Conservation (phyloP, 2,329 filamentous ascomycete species). For the Mollisia scopiformis region DNA sequence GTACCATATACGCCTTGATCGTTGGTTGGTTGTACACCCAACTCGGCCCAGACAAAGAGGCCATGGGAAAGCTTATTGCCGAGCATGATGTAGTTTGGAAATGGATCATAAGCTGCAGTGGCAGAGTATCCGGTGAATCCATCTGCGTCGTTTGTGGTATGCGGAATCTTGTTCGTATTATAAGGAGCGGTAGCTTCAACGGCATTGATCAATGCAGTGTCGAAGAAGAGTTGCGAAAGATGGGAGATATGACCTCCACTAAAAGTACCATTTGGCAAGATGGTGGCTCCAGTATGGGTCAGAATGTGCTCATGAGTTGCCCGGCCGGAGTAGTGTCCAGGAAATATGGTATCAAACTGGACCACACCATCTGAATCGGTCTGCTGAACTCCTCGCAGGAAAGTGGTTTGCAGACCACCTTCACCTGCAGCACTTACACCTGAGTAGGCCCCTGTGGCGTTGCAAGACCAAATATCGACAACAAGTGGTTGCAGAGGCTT, state of each 20-base stretch:
- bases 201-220: slow-evolving; percentile 58
- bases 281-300: slow-evolving; percentile 17
- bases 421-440: slow-evolving; percentile 43
- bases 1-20: slow-evolving; percentile 17
- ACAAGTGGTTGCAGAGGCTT: slow-evolving; percentile 49
- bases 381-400: slow-evolving; percentile 45
- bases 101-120: slow-evolving; percentile 50
- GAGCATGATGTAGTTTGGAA: slow-evolving; percentile 60
- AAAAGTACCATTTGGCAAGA: slow-evolving; percentile 49
- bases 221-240: slow-evolving; percentile 61
- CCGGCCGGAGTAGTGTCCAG: slow-evolving; percentile 48
- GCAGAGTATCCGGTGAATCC: slow-evolving; percentile 45
- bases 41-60: slow-evolving; percentile 56
- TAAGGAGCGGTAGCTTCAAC: slow-evolving; percentile 56
- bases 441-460: slow-evolving; percentile 47
- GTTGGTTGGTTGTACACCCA: slow-evolving; percentile 38
- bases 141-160: slow-evolving; percentile 54
- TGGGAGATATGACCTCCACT: slow-evolving; percentile 50
- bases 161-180: slow-evolving; percentile 46
- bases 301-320: slow-evolving; percentile 49
- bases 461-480: slow-evolving; percentile 54
- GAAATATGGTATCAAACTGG: slow-evolving; percentile 47
- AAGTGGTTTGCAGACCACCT: slow-evolving; percentile 46
- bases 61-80: slow-evolving; percentile 56
- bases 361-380: slow-evolving; percentile 46